Base-by-base conservation (phyloP, 768 basidiomycete genomes). In the Chalciporus chontae region DNA sequence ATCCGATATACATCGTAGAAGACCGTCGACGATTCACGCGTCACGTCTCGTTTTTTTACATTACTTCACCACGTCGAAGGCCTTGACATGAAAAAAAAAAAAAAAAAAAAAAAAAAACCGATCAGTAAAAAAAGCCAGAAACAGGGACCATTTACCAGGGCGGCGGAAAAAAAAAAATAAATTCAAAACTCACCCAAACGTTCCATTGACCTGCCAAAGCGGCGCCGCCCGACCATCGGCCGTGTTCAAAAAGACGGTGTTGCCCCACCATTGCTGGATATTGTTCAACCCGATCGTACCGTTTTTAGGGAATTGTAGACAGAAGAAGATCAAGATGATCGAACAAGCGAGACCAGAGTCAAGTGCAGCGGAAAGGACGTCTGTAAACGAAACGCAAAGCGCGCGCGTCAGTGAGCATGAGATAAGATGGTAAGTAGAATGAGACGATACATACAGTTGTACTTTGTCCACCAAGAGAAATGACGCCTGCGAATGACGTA, bases 261-360 rank as follows among this genome's bases (percentile, higher is more conserved):
- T 87, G 10, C 86, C 87, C 85, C 85, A 87, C 87, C 86, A 89
- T 1, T 52, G 55, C 43, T 74, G 75, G 40, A 88, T 60, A n/a
- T 51, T 81, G 47, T 74, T 68, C 10, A 57, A n/a, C 5, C 83
- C 85, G 52, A 87, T 84, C 4, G 63, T 62, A 4, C 85, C 85
- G 50, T 84, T 77, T 44, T 53, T 51, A 4, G 85, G 86, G 57
- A 76, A 87, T 69, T 88, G 79, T 19, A 87, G 71, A 47, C 71
- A 69, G 63, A 84, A 83, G 71, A 80, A 84, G 45, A 84, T 73
- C 29, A 80, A 23, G 31, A 86, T 69, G 2, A 77, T 72, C 10
- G 77, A 73, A 34, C 85, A 63, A 0, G 86, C 84, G 17, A 85
- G 76, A 26, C 86, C 86, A 3, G 85, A 77, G 55, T 87, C 86